Base-by-base conservation (phyloP, 441 rosid genomes). In the Adansonia gregorii region DNA sequence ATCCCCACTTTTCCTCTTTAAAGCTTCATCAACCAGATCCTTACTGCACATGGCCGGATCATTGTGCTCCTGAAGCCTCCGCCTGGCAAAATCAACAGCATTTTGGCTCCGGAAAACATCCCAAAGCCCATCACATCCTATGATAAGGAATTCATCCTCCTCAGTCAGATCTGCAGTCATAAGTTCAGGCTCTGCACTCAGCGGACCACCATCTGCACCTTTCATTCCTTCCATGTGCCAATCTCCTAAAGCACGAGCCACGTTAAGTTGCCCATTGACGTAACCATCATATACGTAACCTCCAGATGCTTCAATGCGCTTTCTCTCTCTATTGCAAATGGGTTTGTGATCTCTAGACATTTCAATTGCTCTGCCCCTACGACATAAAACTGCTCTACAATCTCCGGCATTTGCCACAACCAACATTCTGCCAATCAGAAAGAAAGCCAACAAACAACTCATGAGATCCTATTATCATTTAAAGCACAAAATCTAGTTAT, bases 311-410 rank as follows among this genome's bases (percentile, higher is more conserved):
- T 89, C 97, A 0, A 94, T 90, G 70, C 95, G 93, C 71, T 74
- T 81, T 79, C 55, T 87, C 71, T 67, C 71, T 67, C 52, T 67
- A 19, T 67, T 80, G 80, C 93, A 88, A 60, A 75, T 55, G 17
- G 98, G 95, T 79, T 93, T 94, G 84, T 94, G 98, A 81, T 94
- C 98, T 73, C 84, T 88, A 5, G 97, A 94, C 97, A 94, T 88
- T 81, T 91, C 95, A 74, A 94, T 82, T 73, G 97, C 95, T 82
- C 81, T 88, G 8, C 98, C 97, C 11, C 88, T 90, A 10, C 94
- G 89, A 70, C 94, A 91, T 51, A 94, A 81, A 54, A 94, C 98
- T 39, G 97, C 98, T 71, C 98, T 86, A 78, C 97, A 94, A 77
- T 91, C 98, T 80, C 98, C 98, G 11, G 91, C 97, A 61, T 94